These are phyloP conservation scores for Penicillium corylophilum DNA, from an alignment of 2,329 filamentous ascomycete species.

Conservation along the genomic window DNA sequence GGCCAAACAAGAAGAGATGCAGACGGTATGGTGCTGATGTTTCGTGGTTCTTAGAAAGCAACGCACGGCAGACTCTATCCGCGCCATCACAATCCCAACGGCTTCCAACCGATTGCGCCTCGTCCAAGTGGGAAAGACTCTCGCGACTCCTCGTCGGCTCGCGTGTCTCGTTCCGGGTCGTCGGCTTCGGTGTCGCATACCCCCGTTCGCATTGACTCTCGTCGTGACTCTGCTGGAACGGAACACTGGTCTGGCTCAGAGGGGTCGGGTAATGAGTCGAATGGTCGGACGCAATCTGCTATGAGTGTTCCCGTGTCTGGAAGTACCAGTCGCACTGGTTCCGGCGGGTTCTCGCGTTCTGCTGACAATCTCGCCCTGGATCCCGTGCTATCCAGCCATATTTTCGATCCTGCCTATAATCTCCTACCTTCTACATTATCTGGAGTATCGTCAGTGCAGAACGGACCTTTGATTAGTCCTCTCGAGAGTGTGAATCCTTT, in stretches of 20 bases:
- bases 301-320: background rate
- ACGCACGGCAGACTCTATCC: slow-evolving; percentile 23
- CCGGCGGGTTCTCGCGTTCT: slow-evolving; percentile 5
- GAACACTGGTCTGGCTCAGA: slow-evolving; percentile 23
- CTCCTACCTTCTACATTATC: slow-evolving; percentile 13
- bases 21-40: slow-evolving; percentile 22
- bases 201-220: background rate
- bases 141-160: slow-evolving; percentile 4
- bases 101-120: slow-evolving; percentile 25
- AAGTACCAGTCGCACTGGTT: background rate
- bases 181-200: slow-evolving; percentile 9
- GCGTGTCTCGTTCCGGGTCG: slow-evolving; percentile 13
- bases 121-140: slow-evolving; percentile 10
- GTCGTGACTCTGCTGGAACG: slow-evolving; percentile 5
- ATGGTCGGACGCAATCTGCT: background rate
- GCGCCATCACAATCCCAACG: slow-evolving; percentile 19
- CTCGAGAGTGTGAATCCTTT: slow-evolving; percentile 19
- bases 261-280: slow-evolving; percentile 9
- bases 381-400: slow-evolving; percentile 4
- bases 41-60: slow-evolving; percentile 25
- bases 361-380: slow-evolving; percentile 11
- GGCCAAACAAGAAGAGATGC: slow-evolving; percentile 14
- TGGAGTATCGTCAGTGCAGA: slow-evolving; percentile 5
- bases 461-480: slow-evolving; percentile 16
- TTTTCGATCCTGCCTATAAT: slow-evolving; percentile 21